A percentile compares a stretch with the other conserved stretches of the same genome.
phyloP scores from a whole-genome alignment of 192 early-diverging fungal species.

The Coemansia asiatica region DNA sequence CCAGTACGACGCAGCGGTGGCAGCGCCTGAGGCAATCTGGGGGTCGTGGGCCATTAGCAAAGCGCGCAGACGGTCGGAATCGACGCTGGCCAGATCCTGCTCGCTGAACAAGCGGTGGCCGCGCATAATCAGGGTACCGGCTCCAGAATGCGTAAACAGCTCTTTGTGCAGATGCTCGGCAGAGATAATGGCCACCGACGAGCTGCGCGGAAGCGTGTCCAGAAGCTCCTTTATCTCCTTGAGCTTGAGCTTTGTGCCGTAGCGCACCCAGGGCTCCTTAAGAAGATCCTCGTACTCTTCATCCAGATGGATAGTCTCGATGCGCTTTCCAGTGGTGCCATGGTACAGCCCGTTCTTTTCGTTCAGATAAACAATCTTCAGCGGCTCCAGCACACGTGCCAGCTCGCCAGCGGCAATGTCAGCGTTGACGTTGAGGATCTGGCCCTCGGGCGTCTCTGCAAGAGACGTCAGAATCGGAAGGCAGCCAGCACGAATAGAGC shows the following conservation, averaged over 20 bases:
- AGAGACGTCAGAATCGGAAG: conserved; percentile 95
- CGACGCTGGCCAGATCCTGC: conserved; percentile 64
- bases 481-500: conserved; percentile 89
- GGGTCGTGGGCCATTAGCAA: conserved; percentile 78
- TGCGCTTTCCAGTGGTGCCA: conserved; percentile 91
- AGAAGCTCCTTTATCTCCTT: conserved; percentile 96
- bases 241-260: conserved; percentile 98
- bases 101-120: conserved; percentile 86
- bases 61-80: conserved; percentile 78
- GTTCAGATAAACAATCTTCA: conserved; percentile 97
- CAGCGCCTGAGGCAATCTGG: conserved; percentile 62
- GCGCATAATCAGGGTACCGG: conserved; percentile 95
- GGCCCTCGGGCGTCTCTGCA: conserved; percentile 92
- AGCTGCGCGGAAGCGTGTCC: conserved; percentile 92
- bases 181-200: conserved; percentile 98
- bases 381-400: conserved; percentile 91
- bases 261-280: conserved; percentile 95
- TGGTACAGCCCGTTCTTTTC: conserved; percentile 97
- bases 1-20: conserved; percentile 74
- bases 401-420: conserved; percentile 98
- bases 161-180: conserved; percentile 99
- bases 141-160: conserved; percentile 96
- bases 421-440: conserved; percentile 98
- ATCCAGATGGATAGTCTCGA: conserved; percentile 96
- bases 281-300: conserved; percentile 97